Percentiles rank a stretch among this genome's conserved stretches.
These are phyloP conservation scores for Earliella scabrosa DNA, from an alignment of 1,284 basidiomycete species.

Conservation along the genomic window DNA sequence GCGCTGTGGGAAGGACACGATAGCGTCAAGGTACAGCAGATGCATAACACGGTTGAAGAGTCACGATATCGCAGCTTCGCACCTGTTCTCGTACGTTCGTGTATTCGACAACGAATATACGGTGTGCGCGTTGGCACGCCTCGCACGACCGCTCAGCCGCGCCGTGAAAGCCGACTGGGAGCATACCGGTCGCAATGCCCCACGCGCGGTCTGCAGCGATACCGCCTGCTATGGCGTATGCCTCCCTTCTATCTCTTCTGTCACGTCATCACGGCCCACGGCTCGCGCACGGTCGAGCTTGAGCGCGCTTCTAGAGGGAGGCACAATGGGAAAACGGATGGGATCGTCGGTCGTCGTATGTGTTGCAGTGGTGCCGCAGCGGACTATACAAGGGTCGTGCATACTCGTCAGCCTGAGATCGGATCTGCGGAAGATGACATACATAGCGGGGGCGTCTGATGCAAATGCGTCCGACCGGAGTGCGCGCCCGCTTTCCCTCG, in stretches of 20 bases:
- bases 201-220: too few species aligned
- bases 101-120: too few species aligned
- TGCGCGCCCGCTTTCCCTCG: neutral
- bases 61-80: too few species aligned
- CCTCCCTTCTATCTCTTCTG: neutral
- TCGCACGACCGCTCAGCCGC: too few species aligned
- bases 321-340: neutral
- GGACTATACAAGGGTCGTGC: neutral
- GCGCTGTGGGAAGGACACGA: conserved; percentile 13
- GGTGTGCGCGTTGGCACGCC: too few species aligned
- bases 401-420: neutral
- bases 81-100: neutral
- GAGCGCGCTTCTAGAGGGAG: neutral
- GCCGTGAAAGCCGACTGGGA: too few species aligned
- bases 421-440: neutral
- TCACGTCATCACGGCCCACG: neutral
- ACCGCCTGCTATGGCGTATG: neutral
- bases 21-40: too few species aligned
- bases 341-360: neutral
- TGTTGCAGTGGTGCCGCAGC: neutral
- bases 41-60: too few species aligned
- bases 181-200: neutral
- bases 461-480: neutral
- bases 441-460: neutral
- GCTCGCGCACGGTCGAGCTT: neutral